Percentiles rank a stretch among this genome's conserved stretches.
phyloP scores from a whole-genome alignment of 2,329 filamentous ascomycete genomes.

The Xylariaceae sp. region DNA sequence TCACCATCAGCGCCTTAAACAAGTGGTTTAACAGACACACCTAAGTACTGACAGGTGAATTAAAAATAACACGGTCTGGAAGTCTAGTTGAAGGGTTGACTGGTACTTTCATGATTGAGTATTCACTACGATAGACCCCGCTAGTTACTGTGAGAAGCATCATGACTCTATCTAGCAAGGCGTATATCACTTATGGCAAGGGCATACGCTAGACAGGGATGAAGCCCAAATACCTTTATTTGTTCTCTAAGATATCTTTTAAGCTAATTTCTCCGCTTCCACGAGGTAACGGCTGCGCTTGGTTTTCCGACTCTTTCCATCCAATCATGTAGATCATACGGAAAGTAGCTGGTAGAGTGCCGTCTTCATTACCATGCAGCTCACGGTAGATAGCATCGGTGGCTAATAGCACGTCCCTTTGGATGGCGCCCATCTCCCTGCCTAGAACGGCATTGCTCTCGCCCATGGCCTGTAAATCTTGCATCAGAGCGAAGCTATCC shows the following conservation, averaged over 20 bases:
- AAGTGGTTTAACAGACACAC: too few relatives aligned
- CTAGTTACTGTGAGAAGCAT: too few relatives aligned
- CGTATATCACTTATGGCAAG: too few relatives aligned
- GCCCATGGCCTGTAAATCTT: slow-evolving; percentile 94
- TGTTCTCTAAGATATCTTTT: slow-evolving; percentile 73
- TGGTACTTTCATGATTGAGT: too few relatives aligned
- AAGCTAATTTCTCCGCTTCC: slow-evolving; percentile 88
- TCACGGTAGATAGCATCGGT: slow-evolving; percentile 87
- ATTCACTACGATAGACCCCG: too few relatives aligned
- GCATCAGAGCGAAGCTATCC: slow-evolving; percentile 87
- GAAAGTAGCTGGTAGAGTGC: slow-evolving; percentile 85
- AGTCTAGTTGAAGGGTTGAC: too few relatives aligned
- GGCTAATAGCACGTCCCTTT: slow-evolving; percentile 83
- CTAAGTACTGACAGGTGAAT: too few relatives aligned
- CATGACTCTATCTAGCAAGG: too few relatives aligned
- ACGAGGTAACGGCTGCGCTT: slow-evolving; percentile 78
- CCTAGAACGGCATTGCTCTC: slow-evolving; percentile 88
- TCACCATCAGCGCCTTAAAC: too few relatives aligned
- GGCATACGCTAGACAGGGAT: too few relatives aligned
- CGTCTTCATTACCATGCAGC: slow-evolving; percentile 83
- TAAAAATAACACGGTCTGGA: too few relatives aligned
- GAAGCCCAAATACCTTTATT: slow-evolving; percentile 40
- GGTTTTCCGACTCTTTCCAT: slow-evolving; percentile 84
- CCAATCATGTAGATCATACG: slow-evolving; percentile 98
- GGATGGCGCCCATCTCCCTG: slow-evolving; percentile 79